Conservation (phyloP, 2,329 filamentous ascomycete species). For the Clarireedia hainanense region DNA sequence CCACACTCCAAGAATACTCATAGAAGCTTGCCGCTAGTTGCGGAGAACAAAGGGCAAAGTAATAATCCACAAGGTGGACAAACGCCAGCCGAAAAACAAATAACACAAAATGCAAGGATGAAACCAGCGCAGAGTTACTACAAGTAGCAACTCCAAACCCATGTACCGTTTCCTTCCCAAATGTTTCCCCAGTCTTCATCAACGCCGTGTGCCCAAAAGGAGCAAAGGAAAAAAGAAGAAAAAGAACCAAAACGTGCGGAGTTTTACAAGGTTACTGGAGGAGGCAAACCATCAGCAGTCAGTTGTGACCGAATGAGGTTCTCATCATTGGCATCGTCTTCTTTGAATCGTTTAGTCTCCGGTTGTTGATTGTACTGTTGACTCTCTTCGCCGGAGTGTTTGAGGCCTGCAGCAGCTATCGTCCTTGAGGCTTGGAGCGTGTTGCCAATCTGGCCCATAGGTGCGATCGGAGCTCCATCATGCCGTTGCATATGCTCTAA, state of each 20-base stretch:
- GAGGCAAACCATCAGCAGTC: conserved; percentile 29
- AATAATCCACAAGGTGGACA: neutral
- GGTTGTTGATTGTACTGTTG: conserved; percentile 17
- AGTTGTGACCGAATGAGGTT: conserved; percentile 47
- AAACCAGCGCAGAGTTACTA: neutral
- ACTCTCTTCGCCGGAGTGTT: conserved; percentile 20
- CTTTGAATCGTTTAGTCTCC: conserved; percentile 31
- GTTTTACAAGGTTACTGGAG: conserved; percentile 18
- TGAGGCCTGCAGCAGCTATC: conserved; percentile 28
- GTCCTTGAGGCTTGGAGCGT: conserved; percentile 30
- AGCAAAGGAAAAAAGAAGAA: conserved; percentile 1
- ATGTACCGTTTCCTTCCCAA: neutral
- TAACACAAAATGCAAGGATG: neutral
- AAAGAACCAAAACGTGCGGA: neutral
- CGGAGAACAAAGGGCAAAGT: too few species aligned
- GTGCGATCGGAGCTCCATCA: conserved; percentile 23
- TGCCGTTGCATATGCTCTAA: conserved; percentile 18
- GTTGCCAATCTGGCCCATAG: conserved; percentile 30
- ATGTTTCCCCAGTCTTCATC: neutral
- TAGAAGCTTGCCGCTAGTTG: too few species aligned
- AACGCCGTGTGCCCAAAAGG: conserved; percentile 1
- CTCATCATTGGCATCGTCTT: conserved; percentile 39
- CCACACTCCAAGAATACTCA: too few species aligned
- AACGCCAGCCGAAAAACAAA: neutral
- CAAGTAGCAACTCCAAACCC: neutral